phyloP scores from a whole-genome alignment of 192 early-diverging fungal species.

The Chytriomyces sp. region DNA sequence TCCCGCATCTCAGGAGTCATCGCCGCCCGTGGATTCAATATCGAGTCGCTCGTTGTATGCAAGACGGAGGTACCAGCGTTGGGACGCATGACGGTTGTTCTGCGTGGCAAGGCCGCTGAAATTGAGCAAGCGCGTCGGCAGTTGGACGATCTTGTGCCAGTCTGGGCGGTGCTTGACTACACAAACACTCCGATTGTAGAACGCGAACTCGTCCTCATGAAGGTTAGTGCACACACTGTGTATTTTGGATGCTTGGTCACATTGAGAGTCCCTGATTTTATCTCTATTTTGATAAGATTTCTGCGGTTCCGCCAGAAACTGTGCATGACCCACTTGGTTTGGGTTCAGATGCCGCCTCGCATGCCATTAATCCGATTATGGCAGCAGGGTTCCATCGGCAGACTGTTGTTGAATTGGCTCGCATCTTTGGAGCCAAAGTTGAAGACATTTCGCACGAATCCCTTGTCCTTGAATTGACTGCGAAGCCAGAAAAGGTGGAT shows the following conservation, averaged over 20 bases:
- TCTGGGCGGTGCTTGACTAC: constrained; percentile 98
- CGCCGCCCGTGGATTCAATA: constrained; percentile 95
- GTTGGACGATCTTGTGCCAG: constrained; percentile 95
- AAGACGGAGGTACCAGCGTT: constrained; percentile 94
- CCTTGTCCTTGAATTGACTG: constrained; percentile 84
- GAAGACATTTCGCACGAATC: constrained; percentile 87
- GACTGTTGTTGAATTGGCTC: constrained; percentile 79
- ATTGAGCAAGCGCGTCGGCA: constrained; percentile 94
- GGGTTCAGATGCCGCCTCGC: constrained; percentile 39
- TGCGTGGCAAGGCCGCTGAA: constrained; percentile 78
- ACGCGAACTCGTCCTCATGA: constrained; percentile 91
- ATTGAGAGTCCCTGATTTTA: too few species aligned
- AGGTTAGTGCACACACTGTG: constrained; percentile 56
- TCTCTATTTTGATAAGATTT: background rate
- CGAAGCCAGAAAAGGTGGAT: constrained; percentile 86
- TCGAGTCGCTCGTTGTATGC: constrained; percentile 95
- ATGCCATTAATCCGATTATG: constrained; percentile 51
- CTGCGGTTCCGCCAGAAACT: constrained; percentile 18
- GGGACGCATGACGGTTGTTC: constrained; percentile 94
- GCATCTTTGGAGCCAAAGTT: constrained; percentile 83
- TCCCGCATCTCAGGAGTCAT: constrained; percentile 68
- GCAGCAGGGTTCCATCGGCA: constrained; percentile 71
- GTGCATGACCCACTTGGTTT: background rate
- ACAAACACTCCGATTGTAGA: constrained; percentile 85
- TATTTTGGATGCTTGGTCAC: constrained; percentile 40